These are phyloP conservation scores for Starmerella geochares DNA, from an alignment of 805 yeast species.

Conservation along the genomic window DNA sequence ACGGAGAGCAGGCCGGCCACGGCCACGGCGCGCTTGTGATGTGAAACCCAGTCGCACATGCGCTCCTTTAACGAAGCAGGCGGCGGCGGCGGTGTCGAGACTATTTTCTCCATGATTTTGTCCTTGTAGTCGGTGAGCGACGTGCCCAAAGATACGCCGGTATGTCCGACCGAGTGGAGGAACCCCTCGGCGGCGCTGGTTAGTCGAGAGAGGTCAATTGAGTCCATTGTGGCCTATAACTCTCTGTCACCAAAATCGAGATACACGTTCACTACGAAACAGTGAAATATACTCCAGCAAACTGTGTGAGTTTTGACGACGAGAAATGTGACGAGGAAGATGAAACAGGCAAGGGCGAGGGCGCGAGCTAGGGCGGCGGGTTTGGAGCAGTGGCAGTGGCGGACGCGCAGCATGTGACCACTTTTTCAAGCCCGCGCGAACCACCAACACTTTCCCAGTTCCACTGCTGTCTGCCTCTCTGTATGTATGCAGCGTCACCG, in stretches of 20 bases:
- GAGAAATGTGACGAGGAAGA: no score
- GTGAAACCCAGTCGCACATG: constrained; percentile 24
- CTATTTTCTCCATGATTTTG: not conserved
- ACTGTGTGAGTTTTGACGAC: no score
- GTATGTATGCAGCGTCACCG: no score
- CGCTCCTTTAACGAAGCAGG: constrained; percentile 20
- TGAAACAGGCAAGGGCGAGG: no score
- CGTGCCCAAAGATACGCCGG: constrained; percentile 11
- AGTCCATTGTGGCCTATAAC: constrained; percentile 24
- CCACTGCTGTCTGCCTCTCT: no score
- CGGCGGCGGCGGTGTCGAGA: constrained; percentile 26
- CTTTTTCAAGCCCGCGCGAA: no score
- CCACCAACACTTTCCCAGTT: no score
- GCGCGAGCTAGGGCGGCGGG: no score
- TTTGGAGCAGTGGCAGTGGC: no score
- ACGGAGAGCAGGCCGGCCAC: not conserved
- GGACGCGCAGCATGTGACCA: no score
- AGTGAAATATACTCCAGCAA: no score
- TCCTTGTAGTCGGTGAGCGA: not conserved
- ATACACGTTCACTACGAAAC: no score
- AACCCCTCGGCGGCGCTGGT: constrained; percentile 20
- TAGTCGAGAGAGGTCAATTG: constrained; percentile 13
- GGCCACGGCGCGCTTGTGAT: constrained; percentile 21
- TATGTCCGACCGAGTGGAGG: constrained; percentile 12
- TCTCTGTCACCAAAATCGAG: constrained; percentile 35